Evolutionary conservation across 2,329 filamentous ascomycete species (phyloP).

Genomic region (Huntiella omanensis): DNA sequence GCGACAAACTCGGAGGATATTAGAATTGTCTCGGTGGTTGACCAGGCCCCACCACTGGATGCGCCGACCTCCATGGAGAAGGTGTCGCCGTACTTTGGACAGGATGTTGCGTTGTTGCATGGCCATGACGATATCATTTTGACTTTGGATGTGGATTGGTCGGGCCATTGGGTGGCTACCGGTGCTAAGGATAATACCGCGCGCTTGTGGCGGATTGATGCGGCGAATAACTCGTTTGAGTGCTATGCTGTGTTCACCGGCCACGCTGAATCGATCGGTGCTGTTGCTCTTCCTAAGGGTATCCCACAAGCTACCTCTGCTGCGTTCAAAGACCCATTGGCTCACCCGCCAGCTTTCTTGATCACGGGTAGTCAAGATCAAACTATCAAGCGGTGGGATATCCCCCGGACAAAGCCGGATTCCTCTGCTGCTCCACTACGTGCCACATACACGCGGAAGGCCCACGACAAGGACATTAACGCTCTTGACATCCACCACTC

Average conservation of each 20-base stretch:
- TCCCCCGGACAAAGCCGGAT: conserved; percentile 35
- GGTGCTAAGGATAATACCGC: conserved; percentile 95
- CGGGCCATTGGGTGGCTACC: conserved; percentile 88
- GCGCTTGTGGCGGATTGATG: conserved; percentile 73
- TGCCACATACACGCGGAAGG: conserved; percentile 75
- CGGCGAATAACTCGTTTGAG: conserved; percentile 51
- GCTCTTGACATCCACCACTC: conserved; percentile 65
- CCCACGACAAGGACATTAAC: conserved; percentile 98
- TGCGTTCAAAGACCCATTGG: conserved; percentile 53
- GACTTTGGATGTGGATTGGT: conserved; percentile 87
- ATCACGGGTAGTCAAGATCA: conserved; percentile 89
- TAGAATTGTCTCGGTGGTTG: conserved; percentile 57
- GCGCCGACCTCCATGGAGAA: conserved; percentile 12
- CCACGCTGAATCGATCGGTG: conserved; percentile 84
- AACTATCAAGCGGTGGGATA: conserved; percentile 88
- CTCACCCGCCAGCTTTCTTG: conserved; percentile 64
- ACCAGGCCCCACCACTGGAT: conserved; percentile 15
- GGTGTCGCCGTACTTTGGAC: conserved; percentile 53
- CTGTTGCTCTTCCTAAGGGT: conserved; percentile 62
- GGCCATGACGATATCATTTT: conserved; percentile 95
- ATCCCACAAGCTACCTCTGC: conserved; percentile 49
- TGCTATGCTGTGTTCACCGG: conserved; percentile 73
- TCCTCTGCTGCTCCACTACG: conserved; percentile 28
- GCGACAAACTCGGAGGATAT: conserved; percentile 93
- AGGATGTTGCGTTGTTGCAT: conserved; percentile 68